Conservation (phyloP, 2,329 filamentous ascomycete species). For the Rhynchosporium secalis region DNA sequence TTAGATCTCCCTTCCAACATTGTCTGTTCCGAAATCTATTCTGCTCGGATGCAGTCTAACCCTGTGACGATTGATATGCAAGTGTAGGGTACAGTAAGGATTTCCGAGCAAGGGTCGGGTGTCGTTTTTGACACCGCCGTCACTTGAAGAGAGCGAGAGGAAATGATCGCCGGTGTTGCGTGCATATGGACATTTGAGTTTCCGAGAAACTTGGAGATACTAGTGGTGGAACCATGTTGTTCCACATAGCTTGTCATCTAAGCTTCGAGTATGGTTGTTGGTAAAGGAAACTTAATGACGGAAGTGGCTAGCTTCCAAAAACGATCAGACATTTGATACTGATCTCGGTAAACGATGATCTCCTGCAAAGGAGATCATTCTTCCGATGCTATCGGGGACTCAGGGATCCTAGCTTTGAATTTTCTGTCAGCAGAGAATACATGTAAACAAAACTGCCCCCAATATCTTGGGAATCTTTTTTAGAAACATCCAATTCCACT, state of each 20-base stretch:
- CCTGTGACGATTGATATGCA: neutral
- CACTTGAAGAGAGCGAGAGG: neutral
- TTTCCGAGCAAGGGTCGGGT: neutral
- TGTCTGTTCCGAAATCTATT: neutral
- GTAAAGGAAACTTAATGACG: constrained; percentile 17
- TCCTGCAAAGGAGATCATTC: constrained; percentile 6
- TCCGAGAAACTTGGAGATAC: neutral
- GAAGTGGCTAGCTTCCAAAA: constrained; percentile 14
- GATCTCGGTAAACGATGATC: constrained; percentile 10
- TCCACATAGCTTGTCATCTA: neutral
- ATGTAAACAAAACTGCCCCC: constrained; percentile 18
- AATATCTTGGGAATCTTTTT: neutral
- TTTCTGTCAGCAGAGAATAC: constrained; percentile 8
- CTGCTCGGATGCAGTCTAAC: neutral
- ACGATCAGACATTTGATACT: constrained; percentile 4
- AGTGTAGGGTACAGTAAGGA: neutral
- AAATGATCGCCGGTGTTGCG: neutral
- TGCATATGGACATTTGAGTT: neutral
- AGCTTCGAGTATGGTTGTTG: constrained; percentile 1
- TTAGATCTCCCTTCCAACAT: neutral
- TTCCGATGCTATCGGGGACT: neutral
- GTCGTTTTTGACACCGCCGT: neutral
- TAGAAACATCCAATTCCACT: neutral
- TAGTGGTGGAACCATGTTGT: neutral
- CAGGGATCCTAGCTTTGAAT: constrained; percentile 12